phyloP scores from a whole-genome alignment of 2,329 filamentous ascomycete genomes.

The Chrysoporthe cubensis region DNA sequence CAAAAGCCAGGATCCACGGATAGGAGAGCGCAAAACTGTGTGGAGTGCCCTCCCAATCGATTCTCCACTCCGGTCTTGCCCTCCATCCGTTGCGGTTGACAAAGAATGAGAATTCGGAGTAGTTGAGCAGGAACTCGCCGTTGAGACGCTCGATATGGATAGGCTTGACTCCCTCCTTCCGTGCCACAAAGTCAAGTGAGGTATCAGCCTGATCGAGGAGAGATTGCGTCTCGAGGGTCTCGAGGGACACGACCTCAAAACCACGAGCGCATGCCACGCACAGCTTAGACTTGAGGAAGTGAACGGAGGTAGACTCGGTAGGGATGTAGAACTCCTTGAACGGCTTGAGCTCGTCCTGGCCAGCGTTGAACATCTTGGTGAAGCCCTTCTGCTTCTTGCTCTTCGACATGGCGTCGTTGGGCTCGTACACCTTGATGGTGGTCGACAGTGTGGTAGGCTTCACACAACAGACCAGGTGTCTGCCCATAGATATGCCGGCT shows the following conservation, averaged over 20 bases:
- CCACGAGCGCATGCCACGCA: conserved; percentile 95
- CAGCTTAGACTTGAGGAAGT: conserved; percentile 95
- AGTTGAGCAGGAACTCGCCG: conserved; percentile 96
- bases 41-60: conserved; percentile 95
- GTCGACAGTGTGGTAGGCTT: conserved; percentile 92
- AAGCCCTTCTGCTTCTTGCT: conserved; percentile 96
- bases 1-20: conserved; percentile 96
- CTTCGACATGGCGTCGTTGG: conserved; percentile 91
- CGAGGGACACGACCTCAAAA: conserved; percentile 94
- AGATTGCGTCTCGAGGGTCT: conserved; percentile 97
- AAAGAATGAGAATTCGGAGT: conserved; percentile 98
- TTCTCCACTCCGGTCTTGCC: conserved; percentile 92
- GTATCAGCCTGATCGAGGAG: conserved; percentile 97
- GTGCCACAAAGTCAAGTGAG: conserved; percentile 93
- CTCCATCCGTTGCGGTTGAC: conserved; percentile 99
- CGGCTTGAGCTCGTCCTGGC: conserved; percentile 92
- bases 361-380: conserved; percentile 90
- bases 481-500: conserved; percentile 89
- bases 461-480: conserved; percentile 94
- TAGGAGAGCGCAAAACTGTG: conserved; percentile 93
- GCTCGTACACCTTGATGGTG: conserved; percentile 99
- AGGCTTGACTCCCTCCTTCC: conserved; percentile 90
- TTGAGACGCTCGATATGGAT: conserved; percentile 98
- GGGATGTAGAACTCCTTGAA: conserved; percentile 99
- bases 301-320: conserved; percentile 95